Evolutionary conservation across 768 basidiomycete species (phyloP).

Genomic region (Boletus coccyginus): DNA sequence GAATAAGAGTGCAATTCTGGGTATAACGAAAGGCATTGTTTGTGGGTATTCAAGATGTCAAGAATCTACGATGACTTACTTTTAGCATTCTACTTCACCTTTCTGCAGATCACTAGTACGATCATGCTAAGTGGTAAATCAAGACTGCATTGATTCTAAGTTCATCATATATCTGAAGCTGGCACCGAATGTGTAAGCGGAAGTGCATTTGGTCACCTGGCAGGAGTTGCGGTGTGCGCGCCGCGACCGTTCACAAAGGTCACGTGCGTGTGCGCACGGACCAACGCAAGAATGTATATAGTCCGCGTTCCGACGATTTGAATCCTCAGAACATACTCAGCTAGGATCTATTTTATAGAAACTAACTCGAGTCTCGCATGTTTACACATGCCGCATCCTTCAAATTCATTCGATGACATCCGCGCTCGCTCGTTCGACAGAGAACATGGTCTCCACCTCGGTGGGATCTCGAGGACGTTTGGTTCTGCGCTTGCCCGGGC

Average conservation of each 20-base stretch:
- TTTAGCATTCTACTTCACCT: neutral
- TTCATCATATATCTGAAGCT: neutral
- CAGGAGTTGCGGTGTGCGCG: no score
- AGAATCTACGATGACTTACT: neutral
- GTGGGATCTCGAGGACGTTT: conserved; percentile 63
- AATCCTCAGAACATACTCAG: conserved; percentile 72
- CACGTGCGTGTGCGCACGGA: conserved; percentile 32
- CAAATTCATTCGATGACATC: conserved; percentile 69
- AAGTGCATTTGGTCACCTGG: no score
- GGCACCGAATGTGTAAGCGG: no score
- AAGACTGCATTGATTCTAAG: neutral
- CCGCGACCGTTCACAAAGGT: neutral
- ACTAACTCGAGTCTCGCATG: conserved; percentile 79
- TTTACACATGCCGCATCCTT: conserved; percentile 73
- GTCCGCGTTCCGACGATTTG: conserved; percentile 1
- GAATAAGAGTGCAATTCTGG: neutral
- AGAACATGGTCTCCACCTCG: conserved; percentile 49
- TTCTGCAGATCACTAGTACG: neutral
- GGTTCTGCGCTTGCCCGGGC: conserved; percentile 34
- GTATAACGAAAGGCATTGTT: neutral
- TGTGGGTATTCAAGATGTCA: neutral
- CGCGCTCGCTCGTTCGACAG: conserved; percentile 63
- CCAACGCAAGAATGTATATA: conserved; percentile 38
- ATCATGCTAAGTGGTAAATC: no score
- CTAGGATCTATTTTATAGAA: conserved; percentile 80